Evolutionary conservation across 768 basidiomycete species (phyloP), one percentile per base, ranked within the genome.

Genomic region (Dictyophora rubrovolvata): DNA sequence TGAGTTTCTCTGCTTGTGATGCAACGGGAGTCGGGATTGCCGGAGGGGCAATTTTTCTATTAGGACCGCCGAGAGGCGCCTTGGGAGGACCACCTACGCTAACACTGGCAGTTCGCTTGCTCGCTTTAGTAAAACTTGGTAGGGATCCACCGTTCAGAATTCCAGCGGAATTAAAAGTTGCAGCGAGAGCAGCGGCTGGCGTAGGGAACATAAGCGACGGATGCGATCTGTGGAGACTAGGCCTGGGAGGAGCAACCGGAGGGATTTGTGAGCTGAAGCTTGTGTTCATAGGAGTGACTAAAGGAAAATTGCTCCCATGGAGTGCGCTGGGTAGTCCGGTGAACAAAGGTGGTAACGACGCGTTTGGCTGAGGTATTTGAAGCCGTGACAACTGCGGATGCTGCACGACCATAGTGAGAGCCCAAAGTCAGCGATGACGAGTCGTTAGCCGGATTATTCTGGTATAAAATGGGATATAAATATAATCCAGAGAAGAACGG

Each of bases 31-130:
- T 52, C 23, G 33, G n/a, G 23, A 70, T 69, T 14, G 68, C 67
- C 11, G 69, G 67, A 10, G 88, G 87, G 69, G 84, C 87, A 54
- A 83, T 76, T 71, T 87, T 92, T 49, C 86, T 80, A 49, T 82
- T 80, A 12, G 86, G 89, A 0, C 90, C 90, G 17, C 90, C 90
- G 1, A 93, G 72, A 0, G 83, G 79, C 0, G 90, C 90, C 69
- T 92, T 93, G 9, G 90, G 90, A n/a, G 90, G 90, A 7, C 90
- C 90, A 12, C 90, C 90, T 47, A 87, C 81, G 67, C 85, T 88
- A 48, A 86, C 62, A 62, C 79, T 80, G 16, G 77, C 79, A 59
- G 87, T 80, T 48, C 87, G 77, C 68, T 85, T 77, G 66, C 77
- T 86, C 57, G 86, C 73, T 28, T 33, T 56, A 56, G 35, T 75